Conservation (phyloP, 2,329 filamentous ascomycete species). For the Fusarium oligoseptatum region DNA sequence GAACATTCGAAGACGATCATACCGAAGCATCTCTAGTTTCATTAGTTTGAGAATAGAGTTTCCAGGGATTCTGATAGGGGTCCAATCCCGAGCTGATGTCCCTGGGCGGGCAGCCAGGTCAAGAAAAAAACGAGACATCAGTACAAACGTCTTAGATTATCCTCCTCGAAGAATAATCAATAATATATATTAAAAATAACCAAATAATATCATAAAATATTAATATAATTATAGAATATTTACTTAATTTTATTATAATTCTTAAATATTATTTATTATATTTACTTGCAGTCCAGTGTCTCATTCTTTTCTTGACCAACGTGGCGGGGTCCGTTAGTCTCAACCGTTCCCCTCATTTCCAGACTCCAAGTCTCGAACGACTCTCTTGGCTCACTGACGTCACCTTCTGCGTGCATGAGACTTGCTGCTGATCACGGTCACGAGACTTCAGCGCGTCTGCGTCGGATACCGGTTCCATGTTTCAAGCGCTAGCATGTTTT, state of each 20-base stretch:
- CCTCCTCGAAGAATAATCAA: no score
- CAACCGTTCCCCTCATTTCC: background rate
- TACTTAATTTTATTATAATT: no score
- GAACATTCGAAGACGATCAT: background rate
- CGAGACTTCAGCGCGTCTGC: background rate
- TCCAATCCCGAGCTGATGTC: background rate
- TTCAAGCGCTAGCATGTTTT: background rate
- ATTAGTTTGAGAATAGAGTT: background rate
- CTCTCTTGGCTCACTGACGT: background rate
- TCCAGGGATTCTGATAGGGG: background rate
- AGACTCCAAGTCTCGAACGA: background rate
- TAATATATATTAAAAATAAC: no score
- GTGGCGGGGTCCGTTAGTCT: background rate
- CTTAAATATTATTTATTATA: no score
- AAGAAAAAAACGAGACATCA: no score
- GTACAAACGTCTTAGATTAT: no score
- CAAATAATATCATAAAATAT: no score
- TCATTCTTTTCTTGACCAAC: no score
- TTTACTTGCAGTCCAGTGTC: no score
- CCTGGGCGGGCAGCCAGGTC: background rate
- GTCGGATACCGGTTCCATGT: background rate
- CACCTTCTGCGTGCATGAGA: background rate
- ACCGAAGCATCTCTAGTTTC: background rate
- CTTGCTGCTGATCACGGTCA: background rate
- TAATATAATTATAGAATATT: no score